Base-by-base conservation (phyloP, 1,284 basidiomycete genomes). In the Trichosporon ovoides region DNA sequence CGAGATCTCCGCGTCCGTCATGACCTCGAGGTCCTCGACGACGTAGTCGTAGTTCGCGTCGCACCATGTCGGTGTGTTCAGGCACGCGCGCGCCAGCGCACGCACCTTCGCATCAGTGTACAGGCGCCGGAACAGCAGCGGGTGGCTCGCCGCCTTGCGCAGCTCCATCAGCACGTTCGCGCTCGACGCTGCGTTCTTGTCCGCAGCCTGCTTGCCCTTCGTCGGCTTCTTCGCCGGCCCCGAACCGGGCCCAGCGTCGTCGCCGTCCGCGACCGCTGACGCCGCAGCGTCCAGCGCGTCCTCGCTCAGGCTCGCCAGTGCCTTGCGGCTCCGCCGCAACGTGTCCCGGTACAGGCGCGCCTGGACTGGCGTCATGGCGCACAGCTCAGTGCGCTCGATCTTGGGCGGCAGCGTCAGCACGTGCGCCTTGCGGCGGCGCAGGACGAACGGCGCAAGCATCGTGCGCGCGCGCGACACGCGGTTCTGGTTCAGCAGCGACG, bases 371-470 rank as follows among this genome's bases (percentile, higher is more conserved):
- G 91, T 94, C 90, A 98, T 91, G 22, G 88, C 86, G 78, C 96
- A 98, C 84, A 89, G 91, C 69, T 95, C 89, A 62, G 97, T 89
- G 19, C 86, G 85, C 72, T 97, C 93, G 9, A 84, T 87, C 80
- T 98, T 98, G 62, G 87, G 85, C 1, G 94, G 93, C 18, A 99
- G 83, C 63, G 87, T 87, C 35, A 98, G 81, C 1, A 99, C 95
- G 85, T 95, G 73, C 7, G 93, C 90, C 78, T 99, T 99, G 64
- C 94, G 85, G 51, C 96, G 84, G 20, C 96, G 88, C 19, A 99
- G 83, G 28, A 98, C 94, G 73, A 99, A 99, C 0, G 96, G 96
- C 16, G 91, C 94, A 87, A 99, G 93, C 93, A 99, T 97, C 74
- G 89, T 92, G 79, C 98, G 96, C 6, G 96, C 96, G 57, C 95